Base-by-base conservation (phyloP, 2,329 filamentous ascomycete genomes). In the Arthrinium phaeospermum region DNA sequence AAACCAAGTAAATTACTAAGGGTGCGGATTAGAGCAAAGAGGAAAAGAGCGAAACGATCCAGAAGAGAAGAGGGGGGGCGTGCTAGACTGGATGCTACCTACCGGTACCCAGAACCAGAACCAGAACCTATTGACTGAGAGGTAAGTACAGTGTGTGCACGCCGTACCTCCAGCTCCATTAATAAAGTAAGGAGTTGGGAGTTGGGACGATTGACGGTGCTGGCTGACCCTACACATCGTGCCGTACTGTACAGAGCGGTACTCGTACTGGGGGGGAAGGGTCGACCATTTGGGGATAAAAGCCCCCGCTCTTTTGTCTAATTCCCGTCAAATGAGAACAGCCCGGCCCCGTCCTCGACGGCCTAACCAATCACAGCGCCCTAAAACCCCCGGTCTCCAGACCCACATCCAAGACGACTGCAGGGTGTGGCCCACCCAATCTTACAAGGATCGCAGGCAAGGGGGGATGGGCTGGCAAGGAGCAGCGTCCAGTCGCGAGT, bases 31-130 rank as follows among this genome's bases (percentile, higher is more conserved):
- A n/a, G 57, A 64, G 30, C 19, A 64, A 37, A 64, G 57, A 64
- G 57, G 34, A 64, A 64, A 64, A 41, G 57, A 64, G 34, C 57
- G 57, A 64, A 64, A 64, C 57, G 34, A 64, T 64, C 30, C 57
- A 37, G 22, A 64, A n/a, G 57, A 64, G 57, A 64, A n/a, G 34
- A 61, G 53, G 53, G 57, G 57, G 34, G 57, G 34, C 57, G 57
- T 64, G 57, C n/a, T 22, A 64, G 34, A n/a, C 57, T 19, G 34
- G 53, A 61, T 61, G 53, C 53, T 37, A 61, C 53, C 16, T 41
- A 10, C 37, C 37, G 2, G 13, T 30, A 53, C 24, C n/a, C 49
- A 57, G 27, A 47, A 47, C 46, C 6, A 14, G 37, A 41, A 41
- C 37, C 37, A 8, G 37, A 41, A 10, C 37, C 37, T 41, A 37